These are phyloP conservation scores for Pinus tabuliformis DNA, from an alignment of 75 land plant species.

Conservation along the genomic window DNA sequence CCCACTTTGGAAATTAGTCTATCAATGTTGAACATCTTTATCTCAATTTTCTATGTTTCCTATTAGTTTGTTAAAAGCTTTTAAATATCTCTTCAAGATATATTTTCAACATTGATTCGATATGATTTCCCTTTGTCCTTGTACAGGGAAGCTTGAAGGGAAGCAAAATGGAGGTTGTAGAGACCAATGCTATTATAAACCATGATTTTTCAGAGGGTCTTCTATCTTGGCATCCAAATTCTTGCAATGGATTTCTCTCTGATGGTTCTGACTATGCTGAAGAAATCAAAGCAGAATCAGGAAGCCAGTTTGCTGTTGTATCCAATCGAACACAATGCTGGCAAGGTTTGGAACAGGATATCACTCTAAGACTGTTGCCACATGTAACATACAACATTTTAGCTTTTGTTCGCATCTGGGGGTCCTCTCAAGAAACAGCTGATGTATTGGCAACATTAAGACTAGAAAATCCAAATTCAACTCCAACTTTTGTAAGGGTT, in stretches of 20 bases:
- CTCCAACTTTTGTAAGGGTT: constrained; percentile 39
- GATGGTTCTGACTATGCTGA: constrained; percentile 8
- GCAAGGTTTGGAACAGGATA: constrained; percentile 91
- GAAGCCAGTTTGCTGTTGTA: constrained; percentile 37
- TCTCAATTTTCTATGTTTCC: background rate
- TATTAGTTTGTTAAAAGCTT: background rate
- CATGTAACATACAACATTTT: constrained; percentile 44
- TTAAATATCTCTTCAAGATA: background rate
- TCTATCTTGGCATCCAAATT: constrained; percentile 45
- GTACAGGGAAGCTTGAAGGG: background rate
- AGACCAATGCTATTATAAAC: constrained; percentile 32
- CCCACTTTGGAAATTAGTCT: background rate
- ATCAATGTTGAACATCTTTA: background rate
- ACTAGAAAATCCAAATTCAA: constrained; percentile 45
- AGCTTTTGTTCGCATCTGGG: constrained; percentile 57
- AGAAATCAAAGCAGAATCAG: constrained; percentile 15
- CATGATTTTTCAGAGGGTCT: constrained; percentile 53
- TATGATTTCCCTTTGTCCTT: background rate
- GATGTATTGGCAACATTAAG: constrained; percentile 74
- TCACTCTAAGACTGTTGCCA: constrained; percentile 43
- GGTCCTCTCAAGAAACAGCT: constrained; percentile 26
- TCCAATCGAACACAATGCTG: constrained; percentile 58
- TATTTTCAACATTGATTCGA: background rate
- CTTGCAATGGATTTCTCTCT: constrained; percentile 35
- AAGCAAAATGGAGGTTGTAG: background rate